Conservation (phyloP, 2,329 filamentous ascomycete species). For the Aspergillus pseudoglaucus region DNA sequence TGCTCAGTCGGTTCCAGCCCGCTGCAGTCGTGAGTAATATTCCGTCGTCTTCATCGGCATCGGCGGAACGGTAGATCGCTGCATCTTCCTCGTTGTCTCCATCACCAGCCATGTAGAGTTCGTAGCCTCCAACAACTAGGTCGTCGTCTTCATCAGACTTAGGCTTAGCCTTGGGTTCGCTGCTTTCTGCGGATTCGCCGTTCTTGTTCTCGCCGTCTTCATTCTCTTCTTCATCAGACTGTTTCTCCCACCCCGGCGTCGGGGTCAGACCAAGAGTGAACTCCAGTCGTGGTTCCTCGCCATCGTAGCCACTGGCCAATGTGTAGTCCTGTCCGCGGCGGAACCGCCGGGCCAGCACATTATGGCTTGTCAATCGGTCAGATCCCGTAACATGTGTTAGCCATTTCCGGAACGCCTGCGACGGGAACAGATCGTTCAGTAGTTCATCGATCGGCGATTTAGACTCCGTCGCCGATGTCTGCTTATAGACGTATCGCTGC, state of each 20-base stretch:
- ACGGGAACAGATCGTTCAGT: slow-evolving; percentile 75
- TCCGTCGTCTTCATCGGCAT: slow-evolving; percentile 64
- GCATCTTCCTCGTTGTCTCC: slow-evolving; percentile 53
- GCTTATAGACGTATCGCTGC: slow-evolving; percentile 81
- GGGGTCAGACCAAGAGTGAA: slow-evolving; percentile 84
- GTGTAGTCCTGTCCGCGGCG: slow-evolving; percentile 85
- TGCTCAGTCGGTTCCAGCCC: slow-evolving; percentile 82
- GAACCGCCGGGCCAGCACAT: slow-evolving; percentile 80
- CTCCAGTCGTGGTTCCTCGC: slow-evolving; percentile 68
- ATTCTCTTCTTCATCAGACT: slow-evolving; percentile 48
- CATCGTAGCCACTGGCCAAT: slow-evolving; percentile 74
- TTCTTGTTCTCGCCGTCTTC: slow-evolving; percentile 40
- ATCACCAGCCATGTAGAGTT: slow-evolving; percentile 84
- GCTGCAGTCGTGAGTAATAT: slow-evolving; percentile 64
- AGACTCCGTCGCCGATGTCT: slow-evolving; percentile 35
- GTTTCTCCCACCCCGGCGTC: slow-evolving; percentile 74
- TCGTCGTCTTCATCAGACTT: slow-evolving; percentile 24
- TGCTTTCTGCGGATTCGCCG: slow-evolving; percentile 22
- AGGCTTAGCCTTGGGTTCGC: slow-evolving; percentile 29
- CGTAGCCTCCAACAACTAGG: slow-evolving; percentile 44
- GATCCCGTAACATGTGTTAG: slow-evolving; percentile 74
- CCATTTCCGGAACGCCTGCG: slow-evolving; percentile 82
- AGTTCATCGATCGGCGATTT: slow-evolving; percentile 63
- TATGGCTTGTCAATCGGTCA: slow-evolving; percentile 58
- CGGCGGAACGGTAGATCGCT: slow-evolving; percentile 73